These are phyloP conservation scores for Aspergillus uvarum DNA, from an alignment of 2,329 filamentous ascomycete species.

Conservation along the genomic window DNA sequence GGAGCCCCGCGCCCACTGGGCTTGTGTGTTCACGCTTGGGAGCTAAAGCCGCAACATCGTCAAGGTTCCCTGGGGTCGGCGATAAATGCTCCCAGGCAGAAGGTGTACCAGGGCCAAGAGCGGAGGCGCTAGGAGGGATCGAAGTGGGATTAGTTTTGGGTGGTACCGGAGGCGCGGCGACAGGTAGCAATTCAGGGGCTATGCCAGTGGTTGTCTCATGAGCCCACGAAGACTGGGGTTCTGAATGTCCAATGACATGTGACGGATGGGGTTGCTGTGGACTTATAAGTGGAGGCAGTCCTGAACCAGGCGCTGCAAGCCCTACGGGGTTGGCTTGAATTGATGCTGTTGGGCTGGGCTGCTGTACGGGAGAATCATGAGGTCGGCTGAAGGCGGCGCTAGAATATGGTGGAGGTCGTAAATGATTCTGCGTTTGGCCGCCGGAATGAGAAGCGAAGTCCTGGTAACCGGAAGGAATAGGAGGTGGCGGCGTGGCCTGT, in stretches of 20 bases:
- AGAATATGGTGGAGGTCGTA: constrained; percentile 32
- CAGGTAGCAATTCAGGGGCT: constrained; percentile 1
- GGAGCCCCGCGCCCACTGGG: constrained; percentile 9
- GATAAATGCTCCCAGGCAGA: constrained; percentile 51
- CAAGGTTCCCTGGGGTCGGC: constrained; percentile 36
- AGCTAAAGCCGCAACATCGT: constrained; percentile 34
- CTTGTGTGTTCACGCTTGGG: constrained; percentile 15
- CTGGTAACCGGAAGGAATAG: constrained; percentile 44
- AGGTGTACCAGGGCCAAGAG: constrained; percentile 43
- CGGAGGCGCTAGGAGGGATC: constrained; percentile 32
- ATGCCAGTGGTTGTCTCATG: background rate
- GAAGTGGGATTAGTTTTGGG: constrained; percentile 24
- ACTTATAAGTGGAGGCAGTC: background rate
- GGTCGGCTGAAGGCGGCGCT: constrained; percentile 25
- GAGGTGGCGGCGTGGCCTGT: constrained; percentile 34
- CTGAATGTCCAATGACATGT: background rate
- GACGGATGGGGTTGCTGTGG: constrained; percentile 6
- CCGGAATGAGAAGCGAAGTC: constrained; percentile 27
- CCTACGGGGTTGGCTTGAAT: background rate
- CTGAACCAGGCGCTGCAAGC: background rate
- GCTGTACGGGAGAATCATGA: constrained; percentile 5
- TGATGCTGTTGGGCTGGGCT: background rate
- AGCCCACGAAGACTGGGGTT: constrained; percentile 4
- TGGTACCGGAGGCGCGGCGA: constrained; percentile 23
- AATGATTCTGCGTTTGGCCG: constrained; percentile 26